Evolutionary conservation across 140 eudicot species (phyloP).

Genomic region (Senecio squalidus): DNA sequence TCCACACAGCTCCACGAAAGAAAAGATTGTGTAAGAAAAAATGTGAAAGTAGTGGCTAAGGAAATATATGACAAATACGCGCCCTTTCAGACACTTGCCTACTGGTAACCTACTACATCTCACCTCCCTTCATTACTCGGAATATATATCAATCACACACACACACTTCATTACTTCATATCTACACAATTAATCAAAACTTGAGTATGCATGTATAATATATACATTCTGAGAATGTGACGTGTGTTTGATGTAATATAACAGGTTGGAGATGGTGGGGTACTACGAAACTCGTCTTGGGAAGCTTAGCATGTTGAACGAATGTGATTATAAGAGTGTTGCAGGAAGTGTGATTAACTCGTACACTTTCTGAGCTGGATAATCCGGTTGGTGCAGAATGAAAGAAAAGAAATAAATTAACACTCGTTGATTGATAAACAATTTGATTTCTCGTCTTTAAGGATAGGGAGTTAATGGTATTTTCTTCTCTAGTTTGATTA

Average conservation of each 20-base stretch:
- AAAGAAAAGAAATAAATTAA: too few relatives aligned
- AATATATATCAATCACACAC: too few relatives aligned
- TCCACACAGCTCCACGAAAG: constrained; percentile 32
- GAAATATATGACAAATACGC: constrained; percentile 33
- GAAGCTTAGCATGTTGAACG: constrained; percentile 21
- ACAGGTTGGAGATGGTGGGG: constrained; percentile 38
- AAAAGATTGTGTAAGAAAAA: neutral
- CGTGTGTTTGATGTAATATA: neutral
- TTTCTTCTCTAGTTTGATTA: too few relatives aligned
- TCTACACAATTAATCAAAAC: too few relatives aligned
- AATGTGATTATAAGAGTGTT: constrained; percentile 15
- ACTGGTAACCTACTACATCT: constrained; percentile 29
- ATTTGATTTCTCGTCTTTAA: too few relatives aligned
- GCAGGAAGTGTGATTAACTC: too few relatives aligned
- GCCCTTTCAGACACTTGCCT: constrained; percentile 49
- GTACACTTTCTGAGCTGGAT: too few relatives aligned
- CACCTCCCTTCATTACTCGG: neutral
- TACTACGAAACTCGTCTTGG: constrained; percentile 39
- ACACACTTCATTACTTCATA: too few relatives aligned
- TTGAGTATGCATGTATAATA: too few relatives aligned
- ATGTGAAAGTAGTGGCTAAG: neutral
- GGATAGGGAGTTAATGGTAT: too few relatives aligned
- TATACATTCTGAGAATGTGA: neutral
- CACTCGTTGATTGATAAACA: too few relatives aligned
- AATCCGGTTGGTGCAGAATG: too few relatives aligned